Evolutionary conservation across 768 basidiomycete genomes (phyloP), one percentile per base, ranked within the genome.

Genomic region (Mycena indigotica): DNA sequence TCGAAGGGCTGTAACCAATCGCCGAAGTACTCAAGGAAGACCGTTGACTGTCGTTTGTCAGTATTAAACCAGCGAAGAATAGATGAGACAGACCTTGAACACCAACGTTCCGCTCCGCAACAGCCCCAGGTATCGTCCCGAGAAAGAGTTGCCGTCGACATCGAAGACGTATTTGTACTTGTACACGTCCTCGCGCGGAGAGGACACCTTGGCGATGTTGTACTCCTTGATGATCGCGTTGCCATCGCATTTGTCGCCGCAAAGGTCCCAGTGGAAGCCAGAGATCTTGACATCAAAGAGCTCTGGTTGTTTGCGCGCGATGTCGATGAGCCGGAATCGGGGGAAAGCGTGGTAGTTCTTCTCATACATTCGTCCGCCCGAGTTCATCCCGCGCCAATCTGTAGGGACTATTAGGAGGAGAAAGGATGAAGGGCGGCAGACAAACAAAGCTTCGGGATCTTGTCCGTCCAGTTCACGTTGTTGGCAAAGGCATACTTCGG

Each of bases 391-490:
- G 19, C 52, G 52, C 52, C 52, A 53, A 25, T 53, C 50, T 51
- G 28, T 24, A 2, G 3, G 17, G 4, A 19, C 17, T 8, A 21
- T 51, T 28, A 35, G n/a, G 32, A 28, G 28, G 29, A 17, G 24
- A 29, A 25, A 29, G 28, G 49, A 35, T 35, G 28, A 50, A 16
- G 26, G 48, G 28, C 2, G 16, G 28, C 5, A 35, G 19, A 32
- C 50, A 13, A 15, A 51, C 50, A 53, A 39, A 53, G 16, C 52
- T 53, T 53, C 35, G 52, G 28, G 12, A 40, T 52, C 59, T 50
- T 60, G 59, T 50, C 50, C 8, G 25, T 28, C 62, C 62, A 63
- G 19, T 29, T 32, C 25, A 63, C 49, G 35, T 60, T 57, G 52
- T 57, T 57, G n/a, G 45, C 39, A 55, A 53, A 49, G n/a, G 23